phyloP scores from a whole-genome alignment of 2,329 filamentous ascomycete genomes.

The Boeremia exigua region DNA sequence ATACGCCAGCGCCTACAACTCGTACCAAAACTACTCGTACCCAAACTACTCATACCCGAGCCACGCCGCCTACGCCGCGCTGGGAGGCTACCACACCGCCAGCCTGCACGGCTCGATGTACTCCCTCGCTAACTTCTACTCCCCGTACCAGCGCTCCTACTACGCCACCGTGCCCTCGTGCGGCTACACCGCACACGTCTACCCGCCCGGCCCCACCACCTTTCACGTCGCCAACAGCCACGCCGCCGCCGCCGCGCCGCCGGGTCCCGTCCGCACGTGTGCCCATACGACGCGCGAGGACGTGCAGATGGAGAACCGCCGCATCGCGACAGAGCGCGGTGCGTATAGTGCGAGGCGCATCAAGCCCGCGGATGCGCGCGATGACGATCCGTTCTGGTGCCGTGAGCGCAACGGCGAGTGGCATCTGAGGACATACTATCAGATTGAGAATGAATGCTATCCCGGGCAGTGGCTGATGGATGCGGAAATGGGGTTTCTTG shows the following conservation, averaged over 20 bases:
- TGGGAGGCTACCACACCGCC: slow-evolving; percentile 34
- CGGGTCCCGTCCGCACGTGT: slow-evolving; percentile 20
- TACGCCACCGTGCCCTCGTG: slow-evolving; percentile 34
- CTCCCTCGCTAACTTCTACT: slow-evolving; percentile 45
- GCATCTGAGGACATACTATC: slow-evolving; percentile 44
- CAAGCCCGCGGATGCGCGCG: slow-evolving; percentile 40
- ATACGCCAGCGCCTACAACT: slow-evolving; percentile 24
- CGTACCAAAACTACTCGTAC: slow-evolving; percentile 19
- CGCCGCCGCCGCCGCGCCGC: slow-evolving; percentile 12
- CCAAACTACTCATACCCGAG: slow-evolving; percentile 17
- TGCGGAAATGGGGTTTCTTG: slow-evolving; percentile 39
- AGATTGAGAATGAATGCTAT: slow-evolving; percentile 48
- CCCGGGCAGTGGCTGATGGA: slow-evolving; percentile 48
- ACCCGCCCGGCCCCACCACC: slow-evolving; percentile 28
- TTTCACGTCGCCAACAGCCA: slow-evolving; percentile 36
- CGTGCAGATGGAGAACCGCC: slow-evolving; percentile 38
- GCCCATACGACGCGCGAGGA: slow-evolving; percentile 30
- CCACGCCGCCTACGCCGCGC: slow-evolving; percentile 22
- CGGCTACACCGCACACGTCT: slow-evolving; percentile 33
- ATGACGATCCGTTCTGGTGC: slow-evolving; percentile 47
- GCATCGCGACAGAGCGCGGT: slow-evolving; percentile 40
- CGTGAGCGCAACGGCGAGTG: slow-evolving; percentile 46
- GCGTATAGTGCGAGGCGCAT: slow-evolving; percentile 40
- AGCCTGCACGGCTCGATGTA: slow-evolving; percentile 36
- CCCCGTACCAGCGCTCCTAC: slow-evolving; percentile 41